Conservation (phyloP, 2,329 filamentous ascomycete genomes). For the Lasiodiplodia sp. region DNA sequence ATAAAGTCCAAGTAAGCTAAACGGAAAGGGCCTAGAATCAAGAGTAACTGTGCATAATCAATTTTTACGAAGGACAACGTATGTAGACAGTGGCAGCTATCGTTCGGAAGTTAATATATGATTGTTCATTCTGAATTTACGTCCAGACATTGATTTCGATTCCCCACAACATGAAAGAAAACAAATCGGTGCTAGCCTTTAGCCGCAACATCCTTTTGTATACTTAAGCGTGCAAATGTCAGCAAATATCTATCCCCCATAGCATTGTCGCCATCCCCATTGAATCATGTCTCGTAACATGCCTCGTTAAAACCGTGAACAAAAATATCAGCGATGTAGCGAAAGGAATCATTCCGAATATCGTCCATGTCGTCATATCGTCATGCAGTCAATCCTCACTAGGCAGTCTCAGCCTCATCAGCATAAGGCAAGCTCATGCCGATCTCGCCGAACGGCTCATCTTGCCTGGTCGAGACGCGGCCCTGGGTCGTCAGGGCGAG, state of each 20-base stretch:
- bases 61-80: no score
- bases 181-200: no score
- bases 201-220: no score
- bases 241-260: background rate
- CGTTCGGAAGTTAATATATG: no score
- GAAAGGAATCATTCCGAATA: background rate
- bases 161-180: no score
- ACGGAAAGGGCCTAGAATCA: no score
- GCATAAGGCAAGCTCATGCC: conserved; percentile 18
- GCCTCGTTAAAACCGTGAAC: background rate
- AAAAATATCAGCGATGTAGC: background rate
- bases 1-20: no score
- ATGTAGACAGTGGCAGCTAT: no score
- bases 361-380: background rate
- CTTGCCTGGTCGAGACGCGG: conserved; percentile 69
- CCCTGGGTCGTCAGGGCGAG: conserved; percentile 62
- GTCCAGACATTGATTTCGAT: no score
- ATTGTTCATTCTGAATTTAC: no score
- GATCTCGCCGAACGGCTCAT: conserved; percentile 52
- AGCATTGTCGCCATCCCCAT: background rate
- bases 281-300: background rate
- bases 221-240: background rate
- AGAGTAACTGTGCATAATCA: no score
- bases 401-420: background rate
- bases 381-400: background rate